Evolutionary conservation across 2,329 filamentous ascomycete species (phyloP).

Genomic region (Penicillium brasilianum): DNA sequence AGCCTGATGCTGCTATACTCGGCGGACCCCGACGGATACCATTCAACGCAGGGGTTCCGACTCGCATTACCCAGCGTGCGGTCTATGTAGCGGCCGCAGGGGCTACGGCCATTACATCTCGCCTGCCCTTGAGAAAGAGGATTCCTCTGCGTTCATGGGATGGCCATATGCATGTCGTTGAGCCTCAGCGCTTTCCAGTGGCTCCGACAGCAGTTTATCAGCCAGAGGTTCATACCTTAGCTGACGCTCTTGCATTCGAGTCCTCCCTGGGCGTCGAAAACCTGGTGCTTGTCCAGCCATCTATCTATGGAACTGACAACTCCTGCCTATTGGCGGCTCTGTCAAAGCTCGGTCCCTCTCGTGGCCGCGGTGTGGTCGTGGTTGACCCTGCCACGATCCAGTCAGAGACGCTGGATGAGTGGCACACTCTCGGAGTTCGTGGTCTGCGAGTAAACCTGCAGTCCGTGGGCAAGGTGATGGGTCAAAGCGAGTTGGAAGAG

Average conservation of each 20-base stretch:
- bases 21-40: conserved; percentile 25
- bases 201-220: conserved; percentile 57
- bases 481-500: conserved; percentile 47
- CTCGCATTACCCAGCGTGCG: conserved; percentile 17
- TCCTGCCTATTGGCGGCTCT: conserved; percentile 63
- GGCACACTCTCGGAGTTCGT: conserved; percentile 64
- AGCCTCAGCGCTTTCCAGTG: conserved; percentile 58
- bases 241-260: conserved; percentile 59
- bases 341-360: conserved; percentile 52
- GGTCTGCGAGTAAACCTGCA: conserved; percentile 65
- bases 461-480: conserved; percentile 54
- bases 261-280: conserved; percentile 57
- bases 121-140: conserved; percentile 27
- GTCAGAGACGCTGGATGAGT: conserved; percentile 51
- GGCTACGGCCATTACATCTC: background rate
- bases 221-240: conserved; percentile 56
- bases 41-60: conserved; percentile 16
- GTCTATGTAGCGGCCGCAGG: conserved; percentile 16
- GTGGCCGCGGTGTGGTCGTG: conserved; percentile 61
- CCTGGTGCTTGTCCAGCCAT: conserved; percentile 66
- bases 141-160: conserved; percentile 58
- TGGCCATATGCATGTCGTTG: conserved; percentile 68
- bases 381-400: conserved; percentile 56
- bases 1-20: conserved; percentile 27
- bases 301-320: conserved; percentile 67